phyloP scores from a whole-genome alignment of 441 rosid species.

The Adansonia madagascariensis region DNA sequence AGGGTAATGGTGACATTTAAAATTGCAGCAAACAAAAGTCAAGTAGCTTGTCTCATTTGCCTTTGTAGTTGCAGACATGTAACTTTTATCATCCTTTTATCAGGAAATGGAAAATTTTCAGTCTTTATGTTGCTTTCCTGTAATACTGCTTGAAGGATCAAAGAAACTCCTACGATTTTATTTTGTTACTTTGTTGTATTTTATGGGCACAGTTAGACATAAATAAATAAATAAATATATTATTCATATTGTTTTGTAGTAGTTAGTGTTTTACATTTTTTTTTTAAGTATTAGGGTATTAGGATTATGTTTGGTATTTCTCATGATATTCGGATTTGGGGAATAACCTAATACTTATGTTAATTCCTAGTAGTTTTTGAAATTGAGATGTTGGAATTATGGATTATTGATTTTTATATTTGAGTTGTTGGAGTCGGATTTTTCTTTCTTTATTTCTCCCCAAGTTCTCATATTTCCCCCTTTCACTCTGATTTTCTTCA shows the following conservation, averaged over 20 bases:
- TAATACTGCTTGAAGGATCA: not conserved
- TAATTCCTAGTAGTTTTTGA: not conserved
- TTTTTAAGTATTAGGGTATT: not conserved
- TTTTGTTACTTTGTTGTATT: not conserved
- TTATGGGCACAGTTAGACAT: not conserved
- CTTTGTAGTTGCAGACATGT: not conserved
- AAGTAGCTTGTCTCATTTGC: not conserved
- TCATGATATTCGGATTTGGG: not conserved
- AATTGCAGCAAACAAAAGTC: not conserved
- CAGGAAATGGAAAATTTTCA: not conserved
- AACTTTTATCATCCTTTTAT: conserved; percentile 7
- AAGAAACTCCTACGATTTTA: not conserved
- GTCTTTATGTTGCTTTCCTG: not conserved
- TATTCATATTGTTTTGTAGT: not conserved
- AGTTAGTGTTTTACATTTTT: not conserved
- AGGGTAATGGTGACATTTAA: not conserved
- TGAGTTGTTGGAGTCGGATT: not conserved
- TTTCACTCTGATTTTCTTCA: not conserved
- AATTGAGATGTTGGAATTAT: not conserved
- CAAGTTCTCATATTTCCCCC: not conserved
- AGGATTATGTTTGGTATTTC: not conserved
- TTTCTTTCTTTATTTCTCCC: not conserved
- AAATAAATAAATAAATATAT: not conserved
- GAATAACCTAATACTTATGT: not conserved
- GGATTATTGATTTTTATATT: not conserved